Base-by-base conservation (phyloP, 257 asterid genomes). In the Solanum peruvianum region DNA sequence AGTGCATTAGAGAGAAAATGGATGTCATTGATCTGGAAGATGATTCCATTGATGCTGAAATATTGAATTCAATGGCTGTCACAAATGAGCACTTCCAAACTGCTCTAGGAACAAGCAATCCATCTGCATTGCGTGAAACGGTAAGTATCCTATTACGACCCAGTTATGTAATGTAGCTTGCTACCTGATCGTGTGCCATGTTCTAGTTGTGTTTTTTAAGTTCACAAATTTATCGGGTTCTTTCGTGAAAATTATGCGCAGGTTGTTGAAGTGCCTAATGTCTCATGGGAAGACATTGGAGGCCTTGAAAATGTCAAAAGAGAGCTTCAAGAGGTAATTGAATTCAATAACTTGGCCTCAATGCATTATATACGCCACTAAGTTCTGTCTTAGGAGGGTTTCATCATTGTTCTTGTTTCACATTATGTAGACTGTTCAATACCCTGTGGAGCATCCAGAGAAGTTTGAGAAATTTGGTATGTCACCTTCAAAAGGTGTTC, bases 401-500 rank as follows among this genome's bases (percentile, higher is more conserved):
- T 86, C 45, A 71, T 35, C 87, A 16, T 4, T 70, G 29, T 64
- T 70, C 82, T 41, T 42, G 69, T 27, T 66, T 47, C 41, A 27
- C 42, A 42, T 90, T 29, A 72, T 88, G 56, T 86, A 93, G 94
- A 93, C 96, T 75, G 96, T 93, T 67, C 96, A 93, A 88, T 93
- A 93, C 90, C 95, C 95, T 1, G 94, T 93, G 86, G 95, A 93
- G 70, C 95, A 93, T 87, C 95, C 94, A 25, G 95, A 93, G 86
- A 93, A 92, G 89, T 93, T 93, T 9, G 94, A 93, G 90, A 93
- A 93, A 49, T 93, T 93, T 86, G 95, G 95, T 14, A 93, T 93
- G 95, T 93, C 95, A 67, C 95, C 94, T 72, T 93, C 95, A n/a
- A 93, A 92, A 60, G 95, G 95, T 31, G 94, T 93, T 86, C 92